Percentiles rank a stretch among this genome's conserved stretches.
Evolutionary conservation across 2,329 filamentous ascomycete genomes (phyloP).

Genomic region (Penicillium sp.): DNA sequence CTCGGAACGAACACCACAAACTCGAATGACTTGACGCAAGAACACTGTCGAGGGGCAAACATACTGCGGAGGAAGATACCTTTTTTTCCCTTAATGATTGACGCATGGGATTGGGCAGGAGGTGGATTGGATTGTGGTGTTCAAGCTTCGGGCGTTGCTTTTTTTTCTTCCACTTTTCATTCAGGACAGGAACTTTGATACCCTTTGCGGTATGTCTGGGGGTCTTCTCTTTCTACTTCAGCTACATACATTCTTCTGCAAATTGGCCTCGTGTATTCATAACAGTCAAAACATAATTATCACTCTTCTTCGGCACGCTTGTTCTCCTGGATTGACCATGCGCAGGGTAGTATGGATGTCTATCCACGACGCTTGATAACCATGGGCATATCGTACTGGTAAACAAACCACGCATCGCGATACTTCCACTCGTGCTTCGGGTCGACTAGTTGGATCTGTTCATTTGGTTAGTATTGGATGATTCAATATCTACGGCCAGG

Average conservation of each 20-base stretch:
- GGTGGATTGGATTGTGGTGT: conserved; percentile 24
- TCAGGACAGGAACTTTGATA: conserved; percentile 29
- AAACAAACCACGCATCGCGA: conserved; percentile 66
- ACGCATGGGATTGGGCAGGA: conserved; percentile 26
- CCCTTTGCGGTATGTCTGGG: conserved; percentile 28
- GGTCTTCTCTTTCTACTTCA: conserved; percentile 23
- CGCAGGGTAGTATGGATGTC: neutral
- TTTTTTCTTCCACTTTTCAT: conserved; percentile 8
- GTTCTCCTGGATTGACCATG: no score
- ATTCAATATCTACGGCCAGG: neutral
- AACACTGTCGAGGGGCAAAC: conserved; percentile 2
- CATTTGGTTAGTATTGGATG: neutral
- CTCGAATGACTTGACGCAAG: conserved; percentile 30
- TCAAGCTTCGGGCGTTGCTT: conserved; percentile 10
- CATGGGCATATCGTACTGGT: conserved; percentile 63
- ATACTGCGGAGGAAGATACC: conserved; percentile 11
- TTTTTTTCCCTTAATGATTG: conserved; percentile 28
- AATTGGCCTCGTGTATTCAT: conserved; percentile 21
- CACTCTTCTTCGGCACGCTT: neutral
- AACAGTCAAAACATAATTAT: conserved; percentile 8
- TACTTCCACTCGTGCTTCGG: conserved; percentile 58
- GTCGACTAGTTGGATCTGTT: conserved; percentile 58
- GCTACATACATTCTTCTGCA: conserved; percentile 16
- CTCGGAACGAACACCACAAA: conserved; percentile 10
- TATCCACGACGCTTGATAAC: conserved; percentile 22